These are phyloP conservation scores for Coccomyxa sp. DNA, from an alignment of 139 green algal species.

Conservation along the genomic window DNA sequence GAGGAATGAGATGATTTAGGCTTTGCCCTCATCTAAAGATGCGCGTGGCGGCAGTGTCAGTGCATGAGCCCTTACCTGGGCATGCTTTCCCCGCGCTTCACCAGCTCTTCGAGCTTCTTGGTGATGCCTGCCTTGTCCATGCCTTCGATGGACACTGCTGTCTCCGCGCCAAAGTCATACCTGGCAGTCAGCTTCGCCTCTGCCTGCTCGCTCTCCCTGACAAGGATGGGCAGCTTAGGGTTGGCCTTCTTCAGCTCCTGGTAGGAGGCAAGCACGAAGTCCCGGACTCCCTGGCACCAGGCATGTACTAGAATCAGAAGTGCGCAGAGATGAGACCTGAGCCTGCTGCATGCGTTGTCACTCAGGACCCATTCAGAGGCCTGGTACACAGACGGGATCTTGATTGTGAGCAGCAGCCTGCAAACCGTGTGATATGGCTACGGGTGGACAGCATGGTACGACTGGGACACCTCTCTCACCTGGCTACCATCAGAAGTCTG, in stretches of 20 bases:
- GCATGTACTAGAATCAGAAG: too few species aligned
- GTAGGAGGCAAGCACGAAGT: constrained; percentile 80
- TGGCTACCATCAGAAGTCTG: constrained; percentile 63
- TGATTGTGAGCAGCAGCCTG: too few species aligned
- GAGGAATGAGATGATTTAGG: background rate
- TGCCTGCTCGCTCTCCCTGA: constrained; percentile 66
- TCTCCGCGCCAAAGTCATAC: constrained; percentile 75
- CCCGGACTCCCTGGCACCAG: constrained; percentile 19
- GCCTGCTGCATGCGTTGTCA: too few species aligned
- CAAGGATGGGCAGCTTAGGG: constrained; percentile 79
- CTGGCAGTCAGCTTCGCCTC: constrained; percentile 73
- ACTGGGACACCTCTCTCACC: too few species aligned
- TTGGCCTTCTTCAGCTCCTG: constrained; percentile 87
- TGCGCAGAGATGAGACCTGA: too few species aligned
- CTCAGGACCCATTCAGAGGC: too few species aligned
- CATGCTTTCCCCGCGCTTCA: constrained; percentile 43
- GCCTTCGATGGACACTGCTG: constrained; percentile 56
- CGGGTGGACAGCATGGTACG: too few species aligned
- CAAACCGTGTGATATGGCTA: too few species aligned
- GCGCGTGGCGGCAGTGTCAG: too few species aligned
- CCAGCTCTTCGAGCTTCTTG: constrained; percentile 58
- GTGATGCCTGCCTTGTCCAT: constrained; percentile 36
- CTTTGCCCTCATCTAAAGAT: background rate
- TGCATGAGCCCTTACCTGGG: constrained; percentile 14
- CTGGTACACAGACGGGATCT: too few species aligned